phyloP scores from a whole-genome alignment of 2,329 filamentous ascomycete species.

The Leptographium lundbergii region DNA sequence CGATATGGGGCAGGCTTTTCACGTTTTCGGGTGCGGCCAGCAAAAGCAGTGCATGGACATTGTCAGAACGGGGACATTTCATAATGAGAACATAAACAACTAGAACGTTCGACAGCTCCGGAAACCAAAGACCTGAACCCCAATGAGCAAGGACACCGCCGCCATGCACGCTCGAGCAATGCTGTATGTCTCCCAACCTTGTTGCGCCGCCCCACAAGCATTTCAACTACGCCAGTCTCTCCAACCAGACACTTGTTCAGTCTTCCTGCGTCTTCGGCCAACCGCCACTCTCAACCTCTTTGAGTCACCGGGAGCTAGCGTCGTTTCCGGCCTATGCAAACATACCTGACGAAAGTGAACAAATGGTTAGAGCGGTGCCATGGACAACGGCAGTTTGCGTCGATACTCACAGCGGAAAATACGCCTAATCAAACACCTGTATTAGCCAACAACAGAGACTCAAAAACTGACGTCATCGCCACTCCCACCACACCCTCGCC shows the following conservation, averaged over 20 bases:
- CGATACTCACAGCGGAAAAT: constrained; percentile 43
- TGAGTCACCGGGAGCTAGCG: constrained; percentile 10
- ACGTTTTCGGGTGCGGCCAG: background rate
- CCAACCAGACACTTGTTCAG: background rate
- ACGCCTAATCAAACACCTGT: constrained; percentile 28
- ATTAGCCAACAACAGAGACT: background rate
- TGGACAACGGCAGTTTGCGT: background rate
- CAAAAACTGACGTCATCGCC: background rate
- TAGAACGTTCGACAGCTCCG: background rate
- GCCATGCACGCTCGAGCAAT: constrained; percentile 2
- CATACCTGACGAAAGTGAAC: constrained; percentile 30
- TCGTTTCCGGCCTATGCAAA: constrained; percentile 50
- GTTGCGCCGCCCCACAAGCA: background rate
- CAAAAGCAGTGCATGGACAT: no score
- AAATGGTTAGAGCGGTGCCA: background rate
- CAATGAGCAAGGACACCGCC: background rate
- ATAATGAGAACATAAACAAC: background rate
- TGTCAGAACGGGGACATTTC: background rate
- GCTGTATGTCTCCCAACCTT: background rate
- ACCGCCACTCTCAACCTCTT: background rate
- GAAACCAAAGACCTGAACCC: background rate
- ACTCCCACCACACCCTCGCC: background rate
- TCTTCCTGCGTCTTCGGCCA: background rate
- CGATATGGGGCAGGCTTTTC: background rate
- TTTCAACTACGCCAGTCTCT: background rate